Percentiles rank a stretch among this genome's conserved stretches.
Evolutionary conservation across 306 rosid species (phyloP).

Genomic region (Boehmeria nivea): DNA sequence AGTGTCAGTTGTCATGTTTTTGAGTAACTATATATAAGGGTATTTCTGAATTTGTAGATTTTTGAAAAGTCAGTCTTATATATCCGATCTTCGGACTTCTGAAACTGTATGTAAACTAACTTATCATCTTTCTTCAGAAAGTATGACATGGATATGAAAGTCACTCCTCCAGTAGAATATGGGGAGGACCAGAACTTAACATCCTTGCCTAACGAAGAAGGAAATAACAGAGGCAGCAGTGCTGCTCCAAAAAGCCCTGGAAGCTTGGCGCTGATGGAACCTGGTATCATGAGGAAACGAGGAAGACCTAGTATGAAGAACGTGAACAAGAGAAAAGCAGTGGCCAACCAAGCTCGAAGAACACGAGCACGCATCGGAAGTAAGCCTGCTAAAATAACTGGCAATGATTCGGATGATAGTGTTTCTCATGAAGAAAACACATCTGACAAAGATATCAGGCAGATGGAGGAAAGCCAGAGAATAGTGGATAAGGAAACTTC

Average conservation of each 20-base stretch:
- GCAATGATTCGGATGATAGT: slow-evolving; percentile 53
- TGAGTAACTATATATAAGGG: too few relatives aligned
- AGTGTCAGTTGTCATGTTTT: too few relatives aligned
- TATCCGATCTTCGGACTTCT: background rate
- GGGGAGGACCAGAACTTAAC: slow-evolving; percentile 18
- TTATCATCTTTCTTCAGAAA: slow-evolving; percentile 30
- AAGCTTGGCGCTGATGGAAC: slow-evolving; percentile 29
- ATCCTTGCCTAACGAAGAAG: slow-evolving; percentile 22
- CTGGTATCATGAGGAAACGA: slow-evolving; percentile 47
- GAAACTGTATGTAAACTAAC: too few relatives aligned
- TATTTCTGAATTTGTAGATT: too few relatives aligned
- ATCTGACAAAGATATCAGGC: slow-evolving; percentile 23
- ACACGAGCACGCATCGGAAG: slow-evolving; percentile 32
- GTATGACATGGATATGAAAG: slow-evolving; percentile 30
- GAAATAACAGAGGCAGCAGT: slow-evolving; percentile 24
- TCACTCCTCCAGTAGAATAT: slow-evolving; percentile 17
- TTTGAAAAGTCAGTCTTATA: background rate
- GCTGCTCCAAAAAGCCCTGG: slow-evolving; percentile 23
- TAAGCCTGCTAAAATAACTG: slow-evolving; percentile 59
- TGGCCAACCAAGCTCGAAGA: slow-evolving; percentile 45
- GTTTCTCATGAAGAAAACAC: slow-evolving; percentile 33
- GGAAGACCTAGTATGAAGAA: slow-evolving; percentile 60
- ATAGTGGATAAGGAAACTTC: slow-evolving; percentile 15
- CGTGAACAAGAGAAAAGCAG: slow-evolving; percentile 31
- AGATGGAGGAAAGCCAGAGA: slow-evolving; percentile 14